phyloP scores from a whole-genome alignment of 108 stramenopile genomes.

The Cyclostephanos invisitatus region DNA sequence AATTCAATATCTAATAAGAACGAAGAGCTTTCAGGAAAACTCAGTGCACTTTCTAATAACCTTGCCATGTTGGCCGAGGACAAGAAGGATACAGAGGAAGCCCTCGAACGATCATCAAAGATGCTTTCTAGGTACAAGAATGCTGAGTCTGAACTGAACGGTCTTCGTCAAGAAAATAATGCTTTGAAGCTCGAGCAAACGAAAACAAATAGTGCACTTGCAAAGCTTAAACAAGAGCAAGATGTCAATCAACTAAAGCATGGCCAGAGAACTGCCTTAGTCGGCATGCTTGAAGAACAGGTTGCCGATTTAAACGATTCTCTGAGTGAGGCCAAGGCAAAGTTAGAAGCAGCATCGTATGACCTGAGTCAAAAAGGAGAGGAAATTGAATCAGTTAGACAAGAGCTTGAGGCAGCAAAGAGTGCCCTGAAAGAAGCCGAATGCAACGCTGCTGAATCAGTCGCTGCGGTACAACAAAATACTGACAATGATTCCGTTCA shows the following conservation, averaged over 20 bases:
- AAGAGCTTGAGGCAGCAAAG: slow-evolving; percentile 55
- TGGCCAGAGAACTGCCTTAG: slow-evolving; percentile 85
- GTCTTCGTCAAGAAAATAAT: slow-evolving; percentile 73
- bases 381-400: slow-evolving; percentile 46
- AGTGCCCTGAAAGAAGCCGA: slow-evolving; percentile 49
- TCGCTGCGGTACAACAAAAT: slow-evolving; percentile 59
- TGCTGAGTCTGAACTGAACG: slow-evolving; percentile 64
- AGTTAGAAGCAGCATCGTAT: slow-evolving; percentile 76
- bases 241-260: slow-evolving; percentile 79
- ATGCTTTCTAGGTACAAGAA: slow-evolving; percentile 59
- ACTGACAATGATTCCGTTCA: slow-evolving; percentile 43
- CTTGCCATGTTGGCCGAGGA: slow-evolving; percentile 71
- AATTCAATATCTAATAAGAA: slow-evolving; percentile 54
- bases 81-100: slow-evolving; percentile 63
- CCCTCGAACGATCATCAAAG: slow-evolving; percentile 57
- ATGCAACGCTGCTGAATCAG: slow-evolving; percentile 57
- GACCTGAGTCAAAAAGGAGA: slow-evolving; percentile 79
- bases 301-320: slow-evolving; percentile 83
- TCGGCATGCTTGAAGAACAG: slow-evolving; percentile 88
- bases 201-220: slow-evolving; percentile 67
- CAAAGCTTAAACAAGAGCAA: slow-evolving; percentile 77
- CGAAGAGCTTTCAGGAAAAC: slow-evolving; percentile 77
- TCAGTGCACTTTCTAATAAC: slow-evolving; percentile 60
- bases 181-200: slow-evolving; percentile 79
- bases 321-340: slow-evolving; percentile 70